Base-by-base conservation (phyloP, 139 green algal species). In the Pleodorina starrii region DNA sequence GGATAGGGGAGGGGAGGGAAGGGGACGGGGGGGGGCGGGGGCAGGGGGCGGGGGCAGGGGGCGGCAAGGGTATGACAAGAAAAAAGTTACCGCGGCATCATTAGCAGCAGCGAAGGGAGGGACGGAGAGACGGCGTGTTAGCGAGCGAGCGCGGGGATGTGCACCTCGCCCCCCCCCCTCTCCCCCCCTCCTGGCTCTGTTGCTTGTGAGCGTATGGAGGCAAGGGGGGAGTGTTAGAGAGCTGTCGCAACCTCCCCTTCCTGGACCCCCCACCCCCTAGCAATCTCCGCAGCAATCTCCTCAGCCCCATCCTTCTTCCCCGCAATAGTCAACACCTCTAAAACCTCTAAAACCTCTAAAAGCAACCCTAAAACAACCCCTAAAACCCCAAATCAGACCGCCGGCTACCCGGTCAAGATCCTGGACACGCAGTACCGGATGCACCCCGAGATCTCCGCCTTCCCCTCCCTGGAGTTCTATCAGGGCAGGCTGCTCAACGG, bases 391-490 rank as follows among this genome's bases (percentile, higher is more conserved):
- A 40, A 2, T 38, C 78, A 85, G 78, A 85, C 78, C 36, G 78
- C 80, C 5, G 80, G 80, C 57, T 90, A 91, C 85, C 90, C 90
- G 7, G 76, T 91, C 43, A 90, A 86, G 73, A 87, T 94, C 25
- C 86, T 94, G 23, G 57, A 94, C 91, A 92, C 85, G 27, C 91
- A 94, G 85, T 92, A 92, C 93, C 94, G 98, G 79, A 99, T 99
- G 97, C 95, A 99, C 90, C 97, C 97, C 11, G 82, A 84, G 36
- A 99, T 99, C 89, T 93, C 95, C 50, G 40, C 75, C 84, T 99
- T 98, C 90, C 96, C 97, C 12, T 97, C 94, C 4, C 50, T 73
- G 9, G 92, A 96, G 88, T 99, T 99, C 83, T 99, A 99, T 86
- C 29, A 91, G 4, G 94, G 95, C 29, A 40, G 83, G 0, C 93